Percentiles rank a stretch among this genome's conserved stretches.
Evolutionary conservation across 2,329 filamentous ascomycete genomes (phyloP).

Genomic region (Ceratocystis cubensis): DNA sequence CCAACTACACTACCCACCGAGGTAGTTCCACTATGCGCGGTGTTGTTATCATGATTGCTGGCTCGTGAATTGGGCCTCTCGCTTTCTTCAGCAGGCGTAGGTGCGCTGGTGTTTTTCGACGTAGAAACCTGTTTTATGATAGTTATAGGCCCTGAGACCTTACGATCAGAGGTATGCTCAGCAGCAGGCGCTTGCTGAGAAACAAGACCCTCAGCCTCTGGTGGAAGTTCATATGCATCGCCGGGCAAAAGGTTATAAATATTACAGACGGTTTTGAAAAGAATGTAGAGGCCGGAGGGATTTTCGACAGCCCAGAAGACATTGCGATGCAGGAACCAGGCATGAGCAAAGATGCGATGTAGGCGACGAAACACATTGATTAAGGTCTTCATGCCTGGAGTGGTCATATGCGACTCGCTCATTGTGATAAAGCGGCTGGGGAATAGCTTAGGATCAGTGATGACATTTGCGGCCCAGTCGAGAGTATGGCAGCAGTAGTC

Average conservation of each 20-base stretch:
- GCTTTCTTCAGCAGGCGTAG: constrained; percentile 12
- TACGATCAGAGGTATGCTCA: constrained; percentile 25
- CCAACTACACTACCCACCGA: constrained; percentile 48
- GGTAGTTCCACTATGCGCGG: neutral
- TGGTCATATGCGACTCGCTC: constrained; percentile 46
- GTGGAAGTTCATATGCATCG: constrained; percentile 91
- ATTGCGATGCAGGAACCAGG: constrained; percentile 93
- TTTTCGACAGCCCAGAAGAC: constrained; percentile 92
- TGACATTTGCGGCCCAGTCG: constrained; percentile 90
- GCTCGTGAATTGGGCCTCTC: constrained; percentile 39
- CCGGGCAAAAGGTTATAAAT: constrained; percentile 76
- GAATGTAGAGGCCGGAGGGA: constrained; percentile 81
- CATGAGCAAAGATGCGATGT: constrained; percentile 94
- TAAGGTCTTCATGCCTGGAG: constrained; percentile 63
- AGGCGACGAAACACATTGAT: constrained; percentile 90
- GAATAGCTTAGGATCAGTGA: constrained; percentile 91
- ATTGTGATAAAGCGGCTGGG: constrained; percentile 62
- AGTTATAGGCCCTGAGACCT: constrained; percentile 25
- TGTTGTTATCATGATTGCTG: constrained; percentile 44
- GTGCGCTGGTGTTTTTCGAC: neutral
- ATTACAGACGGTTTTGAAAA: constrained; percentile 97
- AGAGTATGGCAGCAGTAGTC: constrained; percentile 98
- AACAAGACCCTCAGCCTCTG: constrained; percentile 80
- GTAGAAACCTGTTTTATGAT: constrained; percentile 15
- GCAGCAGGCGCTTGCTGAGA: constrained; percentile 5